These are phyloP conservation scores for Cordyceps javanica DNA, from an alignment of 2,329 filamentous ascomycete species.

Conservation along the genomic window DNA sequence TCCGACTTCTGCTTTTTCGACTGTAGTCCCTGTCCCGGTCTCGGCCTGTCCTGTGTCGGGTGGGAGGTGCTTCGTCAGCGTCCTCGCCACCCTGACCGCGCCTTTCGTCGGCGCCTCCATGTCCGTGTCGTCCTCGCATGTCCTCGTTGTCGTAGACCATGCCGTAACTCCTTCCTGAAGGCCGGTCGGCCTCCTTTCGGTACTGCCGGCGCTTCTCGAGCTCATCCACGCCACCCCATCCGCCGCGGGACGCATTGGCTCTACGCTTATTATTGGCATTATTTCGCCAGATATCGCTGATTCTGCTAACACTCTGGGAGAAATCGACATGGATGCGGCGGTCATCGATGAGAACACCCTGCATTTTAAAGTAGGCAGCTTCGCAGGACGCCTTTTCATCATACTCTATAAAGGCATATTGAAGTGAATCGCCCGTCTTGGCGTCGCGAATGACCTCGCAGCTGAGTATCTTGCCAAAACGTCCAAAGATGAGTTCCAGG, in stretches of 20 bases:
- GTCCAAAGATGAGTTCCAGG: conserved; percentile 90
- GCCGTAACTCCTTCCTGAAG: conserved; percentile 50
- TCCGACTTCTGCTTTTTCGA: conserved; percentile 39
- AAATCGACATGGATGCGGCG: conserved; percentile 98
- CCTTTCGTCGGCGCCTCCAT: conserved; percentile 25
- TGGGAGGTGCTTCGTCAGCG: background rate
- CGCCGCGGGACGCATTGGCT: conserved; percentile 53
- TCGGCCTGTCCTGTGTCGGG: conserved; percentile 9
- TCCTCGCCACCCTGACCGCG: conserved; percentile 17
- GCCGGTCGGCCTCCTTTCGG: conserved; percentile 54
- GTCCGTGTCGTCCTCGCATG: conserved; percentile 46
- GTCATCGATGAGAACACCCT: conserved; percentile 92
- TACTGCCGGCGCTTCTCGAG: conserved; percentile 92
- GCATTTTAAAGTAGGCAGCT: conserved; percentile 97
- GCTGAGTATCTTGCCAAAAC: conserved; percentile 89
- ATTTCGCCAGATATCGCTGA: conserved; percentile 84
- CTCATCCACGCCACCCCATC: conserved; percentile 84
- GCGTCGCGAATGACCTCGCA: conserved; percentile 95
- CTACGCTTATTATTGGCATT: conserved; percentile 76
- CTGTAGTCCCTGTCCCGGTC: conserved; percentile 8
- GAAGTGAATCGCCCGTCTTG: conserved; percentile 87
- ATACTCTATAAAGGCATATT: conserved; percentile 98
- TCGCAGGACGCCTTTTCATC: conserved; percentile 90
- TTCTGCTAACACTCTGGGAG: conserved; percentile 83
- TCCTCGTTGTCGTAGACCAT: conserved; percentile 79